phyloP scores from a whole-genome alignment of 2,329 filamentous ascomycete genomes.

The Arthrobotrys conoides region DNA sequence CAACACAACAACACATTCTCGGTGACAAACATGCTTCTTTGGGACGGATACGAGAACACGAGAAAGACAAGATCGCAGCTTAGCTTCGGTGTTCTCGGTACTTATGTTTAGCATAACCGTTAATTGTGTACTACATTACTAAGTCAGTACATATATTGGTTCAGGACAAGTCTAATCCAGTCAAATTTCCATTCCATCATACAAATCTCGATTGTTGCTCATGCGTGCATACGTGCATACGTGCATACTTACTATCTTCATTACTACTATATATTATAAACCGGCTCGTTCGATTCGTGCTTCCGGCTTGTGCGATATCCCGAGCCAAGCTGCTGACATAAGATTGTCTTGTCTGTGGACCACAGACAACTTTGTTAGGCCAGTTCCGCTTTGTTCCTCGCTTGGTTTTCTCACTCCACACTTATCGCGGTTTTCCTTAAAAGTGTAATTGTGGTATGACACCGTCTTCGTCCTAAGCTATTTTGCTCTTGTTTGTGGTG shows the following conservation, averaged over 20 bases:
- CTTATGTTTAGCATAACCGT: too few species aligned
- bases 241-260: too few species aligned
- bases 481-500: slow-evolving; percentile 64
- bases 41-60: slow-evolving; percentile 14
- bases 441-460: slow-evolving; percentile 41
- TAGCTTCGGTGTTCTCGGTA: background rate
- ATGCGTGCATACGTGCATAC: too few species aligned
- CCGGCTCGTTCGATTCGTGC: slow-evolving; percentile 25
- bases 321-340: slow-evolving; percentile 57
- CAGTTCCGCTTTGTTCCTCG: slow-evolving; percentile 22
- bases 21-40: slow-evolving; percentile 4
- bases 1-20: slow-evolving; percentile 35
- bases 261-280: slow-evolving; percentile 5
- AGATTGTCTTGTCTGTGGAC: slow-evolving; percentile 9
- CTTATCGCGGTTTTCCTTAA: slow-evolving; percentile 26
- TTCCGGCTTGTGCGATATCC: slow-evolving; percentile 9
- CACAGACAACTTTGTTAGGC: slow-evolving; percentile 10
- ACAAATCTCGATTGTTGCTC: background rate
- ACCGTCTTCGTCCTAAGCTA: slow-evolving; percentile 49
- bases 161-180: background rate
- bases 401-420: slow-evolving; percentile 34
- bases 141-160: too few species aligned
- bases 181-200: background rate
- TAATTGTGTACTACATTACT: background rate
- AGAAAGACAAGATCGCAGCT: background rate